phyloP scores from a whole-genome alignment of 306 rosid genomes.

The Pyrus bretschneideri region DNA sequence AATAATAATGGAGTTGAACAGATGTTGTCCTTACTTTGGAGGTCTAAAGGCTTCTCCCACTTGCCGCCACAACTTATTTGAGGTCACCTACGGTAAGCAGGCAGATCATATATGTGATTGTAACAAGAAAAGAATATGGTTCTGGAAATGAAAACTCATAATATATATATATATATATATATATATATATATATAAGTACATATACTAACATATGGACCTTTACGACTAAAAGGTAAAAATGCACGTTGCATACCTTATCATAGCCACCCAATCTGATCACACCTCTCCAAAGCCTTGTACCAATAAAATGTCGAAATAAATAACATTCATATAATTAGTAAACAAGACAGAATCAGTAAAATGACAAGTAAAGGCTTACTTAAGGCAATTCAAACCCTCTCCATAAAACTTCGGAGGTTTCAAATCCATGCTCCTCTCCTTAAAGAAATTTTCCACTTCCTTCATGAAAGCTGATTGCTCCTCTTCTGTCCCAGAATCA shows the following conservation, averaged over 20 bases:
- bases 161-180: neutral
- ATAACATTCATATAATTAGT: neutral
- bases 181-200: neutral
- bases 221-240: neutral
- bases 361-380: constrained; percentile 41
- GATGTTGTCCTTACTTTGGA: constrained; percentile 66
- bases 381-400: constrained; percentile 93
- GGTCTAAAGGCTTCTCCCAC: constrained; percentile 99
- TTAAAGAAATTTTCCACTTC: constrained; percentile 83
- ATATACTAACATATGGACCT: neutral
- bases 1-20: neutral
- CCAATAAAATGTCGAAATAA: constrained; percentile 22
- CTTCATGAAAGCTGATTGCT: constrained; percentile 78
- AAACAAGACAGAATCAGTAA: neutral
- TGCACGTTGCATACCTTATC: constrained; percentile 58
- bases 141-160: constrained; percentile 11
- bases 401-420: constrained; percentile 96
- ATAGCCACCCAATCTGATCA: constrained; percentile 94
- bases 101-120: constrained; percentile 21
- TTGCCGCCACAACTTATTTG: constrained; percentile 95
- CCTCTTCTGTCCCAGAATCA: constrained; percentile 90
- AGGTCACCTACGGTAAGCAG: constrained; percentile 65
- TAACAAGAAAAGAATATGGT: constrained; percentile 16
- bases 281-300: constrained; percentile 85
- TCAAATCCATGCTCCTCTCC: constrained; percentile 89